Evolutionary conservation across 139 green algal species (phyloP).

Genomic region (Coelastrella sp.): DNA sequence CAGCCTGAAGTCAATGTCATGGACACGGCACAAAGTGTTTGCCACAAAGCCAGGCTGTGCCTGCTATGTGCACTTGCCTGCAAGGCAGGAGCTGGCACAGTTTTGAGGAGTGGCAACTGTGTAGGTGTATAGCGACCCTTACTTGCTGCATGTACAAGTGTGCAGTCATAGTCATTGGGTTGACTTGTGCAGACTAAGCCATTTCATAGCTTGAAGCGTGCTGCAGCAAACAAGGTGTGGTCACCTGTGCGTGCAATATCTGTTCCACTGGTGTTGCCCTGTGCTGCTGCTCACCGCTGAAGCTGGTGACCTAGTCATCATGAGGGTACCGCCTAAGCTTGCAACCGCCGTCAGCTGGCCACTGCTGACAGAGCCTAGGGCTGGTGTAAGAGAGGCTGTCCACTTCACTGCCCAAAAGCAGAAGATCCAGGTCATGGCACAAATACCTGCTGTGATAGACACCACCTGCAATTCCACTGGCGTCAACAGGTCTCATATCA

Average conservation of each 20-base stretch:
- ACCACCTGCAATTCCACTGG: constrained; percentile 74
- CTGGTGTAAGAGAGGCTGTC: background rate
- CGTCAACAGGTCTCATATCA: no score
- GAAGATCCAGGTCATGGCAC: constrained; percentile 60
- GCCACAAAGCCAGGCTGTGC: background rate
- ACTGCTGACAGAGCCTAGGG: constrained; percentile 14
- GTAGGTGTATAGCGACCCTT: no score
- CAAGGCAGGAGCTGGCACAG: background rate
- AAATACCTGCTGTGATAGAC: constrained; percentile 67
- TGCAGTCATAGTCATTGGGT: no score
- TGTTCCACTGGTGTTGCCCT: background rate
- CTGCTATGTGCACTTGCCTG: background rate
- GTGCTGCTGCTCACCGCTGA: constrained; percentile 69
- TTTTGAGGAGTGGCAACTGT: no score
- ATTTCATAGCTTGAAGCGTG: no score
- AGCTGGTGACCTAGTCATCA: constrained; percentile 87
- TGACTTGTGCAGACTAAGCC: no score
- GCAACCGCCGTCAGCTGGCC: constrained; percentile 58
- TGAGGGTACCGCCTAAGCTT: constrained; percentile 80
- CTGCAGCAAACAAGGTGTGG: no score
- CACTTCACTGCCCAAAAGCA: constrained; percentile 62
- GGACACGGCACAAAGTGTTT: background rate
- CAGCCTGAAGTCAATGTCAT: background rate
- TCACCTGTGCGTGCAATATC: background rate
- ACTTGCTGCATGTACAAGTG: no score